phyloP scores from a whole-genome alignment of 176 grass and related monocot genomes.

The Cocos nucifera region DNA sequence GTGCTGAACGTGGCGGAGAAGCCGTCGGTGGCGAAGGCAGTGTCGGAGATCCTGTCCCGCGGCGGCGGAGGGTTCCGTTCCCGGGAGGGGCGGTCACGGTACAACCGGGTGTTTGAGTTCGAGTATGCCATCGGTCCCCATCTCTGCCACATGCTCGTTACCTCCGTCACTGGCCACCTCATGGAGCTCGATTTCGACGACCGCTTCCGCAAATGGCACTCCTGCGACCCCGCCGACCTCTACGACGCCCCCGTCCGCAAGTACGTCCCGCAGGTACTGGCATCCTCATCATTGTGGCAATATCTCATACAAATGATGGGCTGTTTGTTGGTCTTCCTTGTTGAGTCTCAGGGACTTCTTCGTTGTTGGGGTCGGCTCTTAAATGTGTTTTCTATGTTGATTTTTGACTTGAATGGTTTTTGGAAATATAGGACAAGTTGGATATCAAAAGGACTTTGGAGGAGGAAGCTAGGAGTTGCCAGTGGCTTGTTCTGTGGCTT shows the following conservation, averaged over 20 bases:
- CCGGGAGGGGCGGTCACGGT: conserved; percentile 56
- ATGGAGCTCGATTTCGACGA: conserved; percentile 98
- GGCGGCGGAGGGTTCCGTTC: conserved; percentile 43
- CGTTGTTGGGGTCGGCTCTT: conserved; percentile 7
- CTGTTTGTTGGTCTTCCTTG: not conserved
- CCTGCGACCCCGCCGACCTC: conserved; percentile 75
- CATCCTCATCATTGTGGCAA: not conserved
- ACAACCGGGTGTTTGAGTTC: conserved; percentile 94
- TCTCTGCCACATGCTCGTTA: conserved; percentile 67
- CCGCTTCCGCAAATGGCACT: conserved; percentile 75
- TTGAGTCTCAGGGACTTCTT: not conserved
- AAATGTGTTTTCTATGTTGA: conserved; percentile 2
- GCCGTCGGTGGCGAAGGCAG: conserved; percentile 82
- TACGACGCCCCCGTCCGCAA: conserved; percentile 81
- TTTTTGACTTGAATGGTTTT: conserved; percentile 19
- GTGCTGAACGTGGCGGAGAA: conserved; percentile 97
- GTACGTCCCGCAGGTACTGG: conserved; percentile 56
- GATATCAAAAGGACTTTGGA: conserved; percentile 83
- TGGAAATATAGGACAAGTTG: conserved; percentile 67
- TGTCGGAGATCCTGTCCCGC: conserved; percentile 79
- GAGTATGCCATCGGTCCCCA: conserved; percentile 46
- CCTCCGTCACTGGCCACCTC: conserved; percentile 94
- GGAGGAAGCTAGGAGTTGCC: conserved; percentile 79
- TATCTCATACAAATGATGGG: not conserved
- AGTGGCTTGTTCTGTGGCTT: conserved; percentile 94